Base-by-base conservation (phyloP, 345 rosid species). In the Brassica carinata region DNA sequence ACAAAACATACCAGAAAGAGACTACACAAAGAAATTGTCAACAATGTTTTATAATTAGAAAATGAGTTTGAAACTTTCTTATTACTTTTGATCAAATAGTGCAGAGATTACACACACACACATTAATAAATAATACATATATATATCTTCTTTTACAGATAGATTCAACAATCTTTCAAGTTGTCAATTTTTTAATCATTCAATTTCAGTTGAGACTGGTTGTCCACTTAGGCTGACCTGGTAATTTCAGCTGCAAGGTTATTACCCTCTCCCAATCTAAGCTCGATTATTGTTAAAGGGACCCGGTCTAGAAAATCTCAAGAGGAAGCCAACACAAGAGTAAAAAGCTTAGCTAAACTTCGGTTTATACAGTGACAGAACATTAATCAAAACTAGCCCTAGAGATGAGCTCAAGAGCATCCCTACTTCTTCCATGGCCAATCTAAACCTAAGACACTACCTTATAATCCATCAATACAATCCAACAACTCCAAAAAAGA, bases 1-100 rank as follows among this genome's bases (percentile, higher is more conserved):
- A 79, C 29, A 43, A 79, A 71, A 67, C 78, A 73, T 67, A 73
- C 63, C 68, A 79, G 74, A 79, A 73, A 79, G 78, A 2, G 74
- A 79, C 74, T 51, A 8, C 38, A 40, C 43, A 40, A 38, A 72
- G 70, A 73, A 79, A 59, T 0, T 31, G 31, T 79, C 78, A 73
- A 73, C 63, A 18, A 73, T 18, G 18, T 57, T 26, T 7, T 58
- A 43, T 72, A 72, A 66, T 73, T 29, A 29, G 72, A 48, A 71
- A 48, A 55, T 18, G 58, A 3, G 64, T 79, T 79, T 67, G 69
- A 73, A 73, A 9, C 8, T 66, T 73, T 72, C 77, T 72, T 26
- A 55, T 27, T 11, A 36, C 10, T 5, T 3, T 64, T 78, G 77
- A 30, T 64, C 13, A 64, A 27, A 53, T 14, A 57, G 29, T 18